Evolutionary conservation across 2,329 filamentous ascomycete genomes (phyloP).

Genomic region (Pyricularia sp.): DNA sequence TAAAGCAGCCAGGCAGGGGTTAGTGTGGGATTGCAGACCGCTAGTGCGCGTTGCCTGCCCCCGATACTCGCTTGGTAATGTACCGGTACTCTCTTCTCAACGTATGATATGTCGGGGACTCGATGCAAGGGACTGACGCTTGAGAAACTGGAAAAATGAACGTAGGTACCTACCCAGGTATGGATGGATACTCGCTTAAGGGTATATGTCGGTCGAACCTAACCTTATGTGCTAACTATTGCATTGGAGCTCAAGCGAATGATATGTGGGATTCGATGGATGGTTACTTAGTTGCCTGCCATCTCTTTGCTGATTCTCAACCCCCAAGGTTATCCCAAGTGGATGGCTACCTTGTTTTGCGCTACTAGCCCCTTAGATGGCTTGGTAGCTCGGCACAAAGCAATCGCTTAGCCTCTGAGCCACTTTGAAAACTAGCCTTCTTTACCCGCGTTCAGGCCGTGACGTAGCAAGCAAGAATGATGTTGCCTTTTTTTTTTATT

Average conservation of each 20-base stretch:
- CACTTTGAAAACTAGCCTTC: background rate
- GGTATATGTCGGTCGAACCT: background rate
- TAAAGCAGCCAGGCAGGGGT: background rate
- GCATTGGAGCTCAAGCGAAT: background rate
- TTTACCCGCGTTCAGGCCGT: background rate
- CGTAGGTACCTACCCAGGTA: too few relatives aligned
- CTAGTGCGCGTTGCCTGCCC: background rate
- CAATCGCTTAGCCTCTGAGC: background rate
- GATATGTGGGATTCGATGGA: too few relatives aligned
- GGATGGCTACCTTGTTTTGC: background rate
- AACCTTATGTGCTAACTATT: background rate
- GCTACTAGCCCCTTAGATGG: background rate
- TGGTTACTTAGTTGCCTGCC: background rate
- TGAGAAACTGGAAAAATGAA: background rate
- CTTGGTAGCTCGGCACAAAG: background rate
- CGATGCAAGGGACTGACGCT: background rate
- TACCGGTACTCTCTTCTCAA: background rate
- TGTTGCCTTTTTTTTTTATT: background rate
- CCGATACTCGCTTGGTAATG: background rate
- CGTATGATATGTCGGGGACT: background rate
- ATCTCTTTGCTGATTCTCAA: background rate
- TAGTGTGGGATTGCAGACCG: background rate
- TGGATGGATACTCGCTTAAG: background rate
- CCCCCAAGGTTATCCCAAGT: background rate
- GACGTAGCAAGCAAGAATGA: background rate